These are phyloP conservation scores for Ogataea degrootiae DNA, from an alignment of 805 yeast species.

Conservation along the genomic window DNA sequence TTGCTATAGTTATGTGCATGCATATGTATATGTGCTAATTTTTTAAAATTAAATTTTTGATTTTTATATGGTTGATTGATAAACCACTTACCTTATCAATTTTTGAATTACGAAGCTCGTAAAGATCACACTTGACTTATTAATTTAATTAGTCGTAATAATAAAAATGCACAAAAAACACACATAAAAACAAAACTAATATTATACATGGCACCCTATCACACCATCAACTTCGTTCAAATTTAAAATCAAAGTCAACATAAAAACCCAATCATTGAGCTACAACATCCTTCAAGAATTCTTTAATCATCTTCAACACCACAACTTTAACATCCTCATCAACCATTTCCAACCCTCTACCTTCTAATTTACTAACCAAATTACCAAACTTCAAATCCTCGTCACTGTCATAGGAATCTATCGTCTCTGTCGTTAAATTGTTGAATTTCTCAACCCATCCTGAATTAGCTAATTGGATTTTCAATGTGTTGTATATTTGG, in stretches of 20 bases:
- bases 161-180: too few species aligned
- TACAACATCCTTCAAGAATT: slow-evolving; percentile 50
- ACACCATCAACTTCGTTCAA: too few species aligned
- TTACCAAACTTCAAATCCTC: slow-evolving; percentile 43
- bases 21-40: too few species aligned
- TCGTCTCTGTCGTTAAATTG: slow-evolving; percentile 47
- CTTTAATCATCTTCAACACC: slow-evolving; percentile 51
- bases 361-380: slow-evolving; percentile 49
- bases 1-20: too few species aligned
- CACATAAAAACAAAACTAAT: too few species aligned
- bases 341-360: slow-evolving; percentile 64
- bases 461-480: slow-evolving; percentile 60
- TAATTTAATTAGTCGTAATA: too few species aligned
- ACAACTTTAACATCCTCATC: slow-evolving; percentile 62
- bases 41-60: too few species aligned
- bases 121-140: too few species aligned
- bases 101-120: too few species aligned
- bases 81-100: too few species aligned
- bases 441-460: slow-evolving; percentile 85
- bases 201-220: too few species aligned
- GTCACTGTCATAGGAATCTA: slow-evolving; percentile 22
- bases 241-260: background rate
- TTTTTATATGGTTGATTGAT: too few species aligned
- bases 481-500: slow-evolving; percentile 58
- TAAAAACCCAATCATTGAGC: slow-evolving; percentile 18